Evolutionary conservation across 2,329 filamentous ascomycete species (phyloP), one percentile per base, ranked within the genome.

Genomic region (Cryphonectria carpinicola): DNA sequence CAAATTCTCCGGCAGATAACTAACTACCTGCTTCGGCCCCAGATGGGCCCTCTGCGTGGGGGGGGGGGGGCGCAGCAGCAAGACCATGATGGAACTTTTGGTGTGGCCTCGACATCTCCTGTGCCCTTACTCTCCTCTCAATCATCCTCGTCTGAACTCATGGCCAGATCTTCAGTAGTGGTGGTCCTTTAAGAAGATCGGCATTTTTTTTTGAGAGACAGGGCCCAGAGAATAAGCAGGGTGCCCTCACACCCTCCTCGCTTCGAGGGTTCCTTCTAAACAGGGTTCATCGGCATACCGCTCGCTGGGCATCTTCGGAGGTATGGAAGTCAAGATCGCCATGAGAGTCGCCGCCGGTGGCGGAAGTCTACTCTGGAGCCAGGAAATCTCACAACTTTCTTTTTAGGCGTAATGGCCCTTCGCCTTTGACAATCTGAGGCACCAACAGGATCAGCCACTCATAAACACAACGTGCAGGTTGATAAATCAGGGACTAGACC

Each of bases 1-100:
- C 67, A 69, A 69, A 69, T 66, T 39, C 67, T 65, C 61, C 67
- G 67, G 49, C 54, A 39, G 11, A 39, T 37, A 28, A 25, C 49
- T 37, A 28, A 25, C 49, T 25, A 54, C 32, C 32, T 32, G 61
- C 37, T 58, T 28, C 37, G n/a, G 54, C 64, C 10, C 62, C 71
- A 25, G 54, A 62, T 56, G 28, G 61, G 52, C 54, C 54, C 5
- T 32, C 25, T 7, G 6, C 54, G 54, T 32, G 28, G 54, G 54
- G 46, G 54, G 46, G 28, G 54, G 54, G 46, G 54, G 46, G 46
- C 46, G 19, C 43, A 49, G 46, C 28, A 58, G 54, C 28, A 10
- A 14, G 25, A 35, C 28, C 1, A 35, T 19, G 14, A 32, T 4
- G 54, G 25, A 19, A 32, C 6, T 14, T 13, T 19, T 4, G 54